phyloP scores from a whole-genome alignment of 2,329 filamentous ascomycete species.

The Dothideomycetes sp. region DNA sequence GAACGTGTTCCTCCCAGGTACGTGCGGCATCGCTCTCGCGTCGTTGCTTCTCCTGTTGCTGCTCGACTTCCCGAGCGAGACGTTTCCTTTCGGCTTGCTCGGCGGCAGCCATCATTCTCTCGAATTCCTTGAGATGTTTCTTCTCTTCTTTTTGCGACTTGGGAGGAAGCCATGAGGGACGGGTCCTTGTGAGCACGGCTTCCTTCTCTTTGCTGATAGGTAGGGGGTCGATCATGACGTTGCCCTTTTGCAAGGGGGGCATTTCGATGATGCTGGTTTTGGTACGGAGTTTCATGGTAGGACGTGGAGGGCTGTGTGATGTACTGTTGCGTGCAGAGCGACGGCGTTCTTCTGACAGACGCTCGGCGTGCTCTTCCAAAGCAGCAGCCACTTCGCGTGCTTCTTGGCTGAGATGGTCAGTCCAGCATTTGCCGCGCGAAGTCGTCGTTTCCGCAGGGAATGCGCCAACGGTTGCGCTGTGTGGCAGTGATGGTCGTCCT shows the following conservation, averaged over 20 bases:
- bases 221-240: slow-evolving; percentile 76
- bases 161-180: slow-evolving; percentile 75
- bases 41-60: slow-evolving; percentile 43
- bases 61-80: slow-evolving; percentile 41
- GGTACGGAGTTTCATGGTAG: slow-evolving; percentile 19
- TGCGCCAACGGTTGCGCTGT: slow-evolving; percentile 23
- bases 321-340: slow-evolving; percentile 16
- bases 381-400: slow-evolving; percentile 68
- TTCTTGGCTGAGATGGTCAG: slow-evolving; percentile 60
- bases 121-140: slow-evolving; percentile 76
- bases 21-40: slow-evolving; percentile 41
- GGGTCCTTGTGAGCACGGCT: slow-evolving; percentile 65
- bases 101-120: slow-evolving; percentile 65
- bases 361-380: slow-evolving; percentile 65
- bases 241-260: slow-evolving; percentile 60
- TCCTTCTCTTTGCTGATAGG: slow-evolving; percentile 82
- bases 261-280: slow-evolving; percentile 36
- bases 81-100: slow-evolving; percentile 48
- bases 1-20: slow-evolving; percentile 67
- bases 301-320: slow-evolving; percentile 22
- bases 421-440: slow-evolving; percentile 60
- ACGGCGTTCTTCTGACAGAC: slow-evolving; percentile 9
- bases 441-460: slow-evolving; percentile 20
- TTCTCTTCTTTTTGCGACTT: slow-evolving; percentile 87
- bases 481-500: slow-evolving; percentile 18